These are phyloP conservation scores for Macrophomina tecta DNA, from an alignment of 2,329 filamentous ascomycete genomes.

Conservation along the genomic window DNA sequence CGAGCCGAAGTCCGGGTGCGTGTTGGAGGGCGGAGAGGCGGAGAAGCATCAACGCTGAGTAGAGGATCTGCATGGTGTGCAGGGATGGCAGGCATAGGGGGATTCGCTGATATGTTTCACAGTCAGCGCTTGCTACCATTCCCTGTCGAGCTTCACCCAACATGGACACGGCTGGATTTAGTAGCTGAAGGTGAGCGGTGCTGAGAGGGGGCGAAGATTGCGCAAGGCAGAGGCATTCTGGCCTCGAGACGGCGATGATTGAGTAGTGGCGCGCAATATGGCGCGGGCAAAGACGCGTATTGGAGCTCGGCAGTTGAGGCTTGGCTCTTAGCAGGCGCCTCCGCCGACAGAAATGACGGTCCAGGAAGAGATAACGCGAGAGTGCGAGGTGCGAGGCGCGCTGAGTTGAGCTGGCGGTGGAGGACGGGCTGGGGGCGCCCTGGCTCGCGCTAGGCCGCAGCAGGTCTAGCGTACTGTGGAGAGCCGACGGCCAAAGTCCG, in stretches of 20 bases:
- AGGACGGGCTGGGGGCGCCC: background rate
- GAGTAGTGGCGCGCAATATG: too few species aligned
- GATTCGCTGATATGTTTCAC: background rate
- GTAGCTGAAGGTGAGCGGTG: background rate
- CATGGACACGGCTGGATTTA: background rate
- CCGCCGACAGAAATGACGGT: background rate
- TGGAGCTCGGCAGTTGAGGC: background rate
- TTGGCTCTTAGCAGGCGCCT: slow-evolving; percentile 9
- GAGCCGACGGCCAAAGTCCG: slow-evolving; percentile 23
- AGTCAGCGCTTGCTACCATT: slow-evolving; percentile 13
- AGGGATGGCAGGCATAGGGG: background rate
- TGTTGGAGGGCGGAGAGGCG: background rate
- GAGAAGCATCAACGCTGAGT: slow-evolving; percentile 8
- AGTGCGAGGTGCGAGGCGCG: background rate
- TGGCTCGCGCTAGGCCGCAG: background rate
- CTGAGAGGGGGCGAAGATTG: background rate
- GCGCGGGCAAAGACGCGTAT: background rate
- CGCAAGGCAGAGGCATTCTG: background rate
- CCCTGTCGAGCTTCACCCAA: background rate
- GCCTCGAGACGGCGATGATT: too few species aligned
- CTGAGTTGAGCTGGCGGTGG: background rate
- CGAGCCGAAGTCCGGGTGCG: slow-evolving; percentile 20
- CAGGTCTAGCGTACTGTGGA: slow-evolving; percentile 4
- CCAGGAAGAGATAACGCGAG: background rate
- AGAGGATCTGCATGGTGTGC: slow-evolving; percentile 12